Evolutionary conservation across 805 yeast species (phyloP), one percentile per base, ranked within the genome.

Genomic region (Candida schatavii): DNA sequence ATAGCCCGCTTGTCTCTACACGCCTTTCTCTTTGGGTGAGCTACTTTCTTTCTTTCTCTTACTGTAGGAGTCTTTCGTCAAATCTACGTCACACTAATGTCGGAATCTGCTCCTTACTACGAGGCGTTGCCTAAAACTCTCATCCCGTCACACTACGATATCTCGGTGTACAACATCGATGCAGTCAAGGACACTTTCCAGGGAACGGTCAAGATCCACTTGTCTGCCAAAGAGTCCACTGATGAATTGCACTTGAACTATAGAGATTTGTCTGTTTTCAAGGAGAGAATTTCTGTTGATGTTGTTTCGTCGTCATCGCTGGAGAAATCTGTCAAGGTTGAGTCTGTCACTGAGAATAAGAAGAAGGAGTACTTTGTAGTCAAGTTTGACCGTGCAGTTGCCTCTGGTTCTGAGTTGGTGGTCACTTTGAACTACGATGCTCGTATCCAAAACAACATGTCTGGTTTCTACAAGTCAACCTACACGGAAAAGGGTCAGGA

Each of bases 111-210:
- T 5, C 36, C 36, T 9, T 33, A 33, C 51, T 69, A 69, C 48
- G 68, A 68, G 46, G 72, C 80, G 3, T 77, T 81, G 46, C 95
- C 87, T 52, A 68, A 70, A 37, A 68, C 75, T 41, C 84, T 89
- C 46, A 74, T 74, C 45, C 97, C 99, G 27, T 52, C 67, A 27
- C 86, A 85, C 62, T 91, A 93, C 59, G 77, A 80, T 41, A 61
- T 93, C 14, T 44, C 64, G 26, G 73, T 80, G 15, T 66, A 81
- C 41, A 83, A 81, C 52, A 88, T 95, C 29, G 76, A 82, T 52
- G 60, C 71, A 22, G 60, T 52, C 5, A 61, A 62, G 27, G 73
- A 71, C 48, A 57, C 71, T 1, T 81, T 74, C 52, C 52, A 52
- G 2, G 87, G 85, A 5, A 46, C 46, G 3, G 80, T 76, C 3